Evolutionary conservation across 352 stramenopile genomes (phyloP).

Genomic region (Phytophthora nicotianae): DNA sequence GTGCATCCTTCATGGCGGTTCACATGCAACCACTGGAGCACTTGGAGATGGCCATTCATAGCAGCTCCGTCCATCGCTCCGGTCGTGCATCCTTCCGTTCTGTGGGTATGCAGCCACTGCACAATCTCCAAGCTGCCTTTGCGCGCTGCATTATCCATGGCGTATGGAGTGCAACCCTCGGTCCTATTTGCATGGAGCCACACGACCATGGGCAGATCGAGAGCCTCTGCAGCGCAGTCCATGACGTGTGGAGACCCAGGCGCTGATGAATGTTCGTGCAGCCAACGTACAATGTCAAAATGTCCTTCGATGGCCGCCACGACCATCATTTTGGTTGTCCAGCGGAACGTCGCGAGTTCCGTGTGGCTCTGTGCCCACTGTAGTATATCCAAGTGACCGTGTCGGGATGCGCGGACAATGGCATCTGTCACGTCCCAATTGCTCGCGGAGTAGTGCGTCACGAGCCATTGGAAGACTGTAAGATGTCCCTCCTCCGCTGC

Average conservation of each 20-base stretch:
- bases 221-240: constrained; percentile 41
- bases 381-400: constrained; percentile 30
- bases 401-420: constrained; percentile 33
- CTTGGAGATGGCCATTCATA: constrained; percentile 38
- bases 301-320: constrained; percentile 50
- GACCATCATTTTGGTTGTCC: constrained; percentile 44
- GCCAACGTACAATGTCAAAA: constrained; percentile 44
- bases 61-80: constrained; percentile 38
- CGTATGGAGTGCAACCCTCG: constrained; percentile 44
- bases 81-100: constrained; percentile 36
- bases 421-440: constrained; percentile 31
- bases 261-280: constrained; percentile 35
- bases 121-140: constrained; percentile 41
- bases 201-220: constrained; percentile 37
- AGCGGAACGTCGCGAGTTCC: constrained; percentile 20
- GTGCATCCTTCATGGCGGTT: constrained; percentile 41
- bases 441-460: constrained; percentile 24
- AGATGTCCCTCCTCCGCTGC: constrained; percentile 31
- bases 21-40: constrained; percentile 38
- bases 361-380: constrained; percentile 28
- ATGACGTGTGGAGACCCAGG: constrained; percentile 40
- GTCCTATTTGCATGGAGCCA: constrained; percentile 44
- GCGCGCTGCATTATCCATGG: constrained; percentile 41
- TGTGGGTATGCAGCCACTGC: constrained; percentile 35
- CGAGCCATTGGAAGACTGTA: constrained; percentile 33